A percentile compares a stretch with the other conserved stretches of the same genome.
phyloP scores from a whole-genome alignment of 495 filamentous ascomycete genomes.

The Podospora pseudoanserina region DNA sequence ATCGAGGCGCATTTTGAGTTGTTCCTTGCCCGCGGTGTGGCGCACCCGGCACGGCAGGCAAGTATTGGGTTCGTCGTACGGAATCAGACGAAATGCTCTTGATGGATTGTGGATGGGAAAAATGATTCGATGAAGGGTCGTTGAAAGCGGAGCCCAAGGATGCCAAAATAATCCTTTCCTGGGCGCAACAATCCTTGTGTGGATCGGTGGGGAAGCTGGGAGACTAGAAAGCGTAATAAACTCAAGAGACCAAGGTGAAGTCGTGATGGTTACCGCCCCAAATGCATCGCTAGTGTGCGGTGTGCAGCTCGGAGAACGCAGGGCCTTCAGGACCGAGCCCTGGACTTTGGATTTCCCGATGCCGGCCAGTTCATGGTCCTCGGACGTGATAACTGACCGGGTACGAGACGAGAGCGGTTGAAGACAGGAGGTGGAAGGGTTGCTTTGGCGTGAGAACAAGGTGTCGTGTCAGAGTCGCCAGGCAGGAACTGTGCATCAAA shows the following conservation, averaged over 20 bases:
- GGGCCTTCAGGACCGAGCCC: not conserved
- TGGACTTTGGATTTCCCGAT: not conserved
- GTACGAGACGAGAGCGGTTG: not conserved
- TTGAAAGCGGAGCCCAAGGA: not conserved
- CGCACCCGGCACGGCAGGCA: not conserved
- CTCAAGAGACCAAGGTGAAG: too few species aligned
- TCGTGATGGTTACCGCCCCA: too few species aligned
- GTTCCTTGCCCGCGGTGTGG: not conserved
- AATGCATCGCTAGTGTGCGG: not conserved
- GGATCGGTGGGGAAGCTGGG: not conserved
- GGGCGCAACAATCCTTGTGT: not conserved
- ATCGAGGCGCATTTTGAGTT: not conserved
- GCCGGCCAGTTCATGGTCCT: not conserved
- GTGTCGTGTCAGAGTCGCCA: not conserved
- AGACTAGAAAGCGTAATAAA: not conserved
- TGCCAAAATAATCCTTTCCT: not conserved
- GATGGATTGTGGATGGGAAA: not conserved
- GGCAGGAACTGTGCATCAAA: not conserved
- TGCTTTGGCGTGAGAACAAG: not conserved
- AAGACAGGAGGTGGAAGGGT: not conserved
- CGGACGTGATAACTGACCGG: not conserved
- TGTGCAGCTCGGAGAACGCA: not conserved
- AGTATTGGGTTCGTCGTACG: not conserved
- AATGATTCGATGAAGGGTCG: not conserved
- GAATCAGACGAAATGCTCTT: too few species aligned